Evolutionary conservation across 2,329 filamentous ascomycete genomes (phyloP).

Genomic region (Cladosporium sp.): DNA sequence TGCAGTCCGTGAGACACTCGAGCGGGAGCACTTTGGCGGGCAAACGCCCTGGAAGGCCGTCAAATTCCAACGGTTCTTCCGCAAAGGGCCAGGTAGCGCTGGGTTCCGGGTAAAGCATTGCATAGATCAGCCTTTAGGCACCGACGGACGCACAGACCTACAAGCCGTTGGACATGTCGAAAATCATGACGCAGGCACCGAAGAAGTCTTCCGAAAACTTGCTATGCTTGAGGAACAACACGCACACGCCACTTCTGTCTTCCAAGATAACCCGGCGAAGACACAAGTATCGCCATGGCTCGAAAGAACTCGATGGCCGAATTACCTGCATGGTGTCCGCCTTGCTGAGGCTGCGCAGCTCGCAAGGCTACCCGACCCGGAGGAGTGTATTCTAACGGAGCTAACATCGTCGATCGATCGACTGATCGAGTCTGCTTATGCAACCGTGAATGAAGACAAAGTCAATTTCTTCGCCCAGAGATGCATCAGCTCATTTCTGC

Average conservation of each 20-base stretch:
- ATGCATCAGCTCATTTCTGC: constrained; percentile 16
- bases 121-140: no score
- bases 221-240: neutral
- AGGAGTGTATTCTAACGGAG: no score
- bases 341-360: neutral
- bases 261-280: neutral
- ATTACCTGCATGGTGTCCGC: neutral
- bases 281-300: neutral
- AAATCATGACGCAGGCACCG: neutral
- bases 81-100: no score
- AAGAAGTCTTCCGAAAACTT: constrained; percentile 3
- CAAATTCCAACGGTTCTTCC: no score
- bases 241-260: neutral
- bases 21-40: no score
- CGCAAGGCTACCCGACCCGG: neutral
- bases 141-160: no score
- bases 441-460: constrained; percentile 12
- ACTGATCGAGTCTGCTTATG: constrained; percentile 7
- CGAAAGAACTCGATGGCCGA: constrained; percentile 1
- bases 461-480: constrained; percentile 16
- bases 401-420: neutral
- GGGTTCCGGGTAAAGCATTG: no score
- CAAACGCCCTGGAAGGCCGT: no score
- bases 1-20: no score
- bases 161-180: neutral